Base-by-base conservation (phyloP, 192 early-diverging fungal genomes). In the Pilobolus umbonatus region DNA sequence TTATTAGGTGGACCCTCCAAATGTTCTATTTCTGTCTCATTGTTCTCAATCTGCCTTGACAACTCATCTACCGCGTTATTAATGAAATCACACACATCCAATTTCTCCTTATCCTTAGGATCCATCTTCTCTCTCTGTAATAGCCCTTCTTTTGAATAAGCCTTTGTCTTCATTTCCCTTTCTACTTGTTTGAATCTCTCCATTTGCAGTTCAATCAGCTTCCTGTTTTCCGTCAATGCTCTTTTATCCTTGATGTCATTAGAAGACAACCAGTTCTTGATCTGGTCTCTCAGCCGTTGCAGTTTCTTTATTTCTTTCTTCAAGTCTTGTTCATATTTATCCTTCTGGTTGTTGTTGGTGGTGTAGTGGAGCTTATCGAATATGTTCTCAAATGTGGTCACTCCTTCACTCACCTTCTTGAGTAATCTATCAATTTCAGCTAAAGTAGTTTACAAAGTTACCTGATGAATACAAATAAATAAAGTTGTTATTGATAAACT, bases 241-340 rank as follows among this genome's bases (percentile, higher is more conserved):
- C 84, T 79, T 74, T 99, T 99, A 78, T 98, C 96, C 77, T 99
- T 99, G 74, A 99, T 95, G 25, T 99, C 96, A 56, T 80, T 92
- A 53, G 86, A 92, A 14, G 88, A 80, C 42, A 95, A 80, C 96
- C 96, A 99, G 60, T 89, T 89, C 69, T 98, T 96, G 65, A 99
- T 99, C 72, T 99, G 95, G 78, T 99, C 96, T 47, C 95, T 86
- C 52, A 83, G 79, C 65, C 93, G 79, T 63, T 99, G 96, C 58
- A 98, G 80, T 74, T 99, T 99, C 71, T 99, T 99, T 75, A 99
- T 99, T 75, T 99, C 95, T 75, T 95, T 95, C 68, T 99, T 99
- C 62, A 99, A 69, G 58, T 99, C 95, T n/a, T 77, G 79, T 62
- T 99, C 96, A 61, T 90, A 88, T 70, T 99, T 99, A 72, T 99